phyloP scores from a whole-genome alignment of 805 yeast species.

The Starmerella etchellsii region DNA sequence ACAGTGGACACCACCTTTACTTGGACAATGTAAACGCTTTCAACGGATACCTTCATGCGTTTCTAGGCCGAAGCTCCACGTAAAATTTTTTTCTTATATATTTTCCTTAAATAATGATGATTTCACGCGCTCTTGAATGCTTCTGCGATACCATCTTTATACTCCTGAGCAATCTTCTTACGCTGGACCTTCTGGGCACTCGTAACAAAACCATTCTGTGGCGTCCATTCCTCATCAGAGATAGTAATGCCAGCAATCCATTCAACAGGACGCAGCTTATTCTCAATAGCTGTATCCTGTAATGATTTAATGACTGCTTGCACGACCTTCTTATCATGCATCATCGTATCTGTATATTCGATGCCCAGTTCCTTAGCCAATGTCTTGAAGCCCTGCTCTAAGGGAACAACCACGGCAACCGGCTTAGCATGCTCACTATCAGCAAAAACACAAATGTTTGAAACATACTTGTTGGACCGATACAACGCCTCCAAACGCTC shows the following conservation, averaged over 20 bases:
- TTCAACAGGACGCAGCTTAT: constrained; percentile 79
- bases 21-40: constrained; percentile 48
- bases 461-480: constrained; percentile 65
- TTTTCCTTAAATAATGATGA: not conserved
- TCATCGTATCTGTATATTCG: constrained; percentile 36
- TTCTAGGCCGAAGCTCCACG: no score
- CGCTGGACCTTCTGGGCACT: constrained; percentile 95
- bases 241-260: constrained; percentile 65
- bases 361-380: constrained; percentile 48
- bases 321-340: constrained; percentile 44
- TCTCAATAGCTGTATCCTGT: constrained; percentile 61
- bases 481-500: constrained; percentile 88
- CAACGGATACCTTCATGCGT: constrained; percentile 27
- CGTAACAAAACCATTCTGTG: constrained; percentile 85
- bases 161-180: constrained; percentile 65
- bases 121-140: constrained; percentile 35
- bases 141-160: constrained; percentile 51
- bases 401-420: constrained; percentile 77
- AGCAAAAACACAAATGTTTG: constrained; percentile 85
- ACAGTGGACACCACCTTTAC: constrained; percentile 66
- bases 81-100: no score
- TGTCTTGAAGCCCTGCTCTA: constrained; percentile 48
- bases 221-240: constrained; percentile 92
- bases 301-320: constrained; percentile 45
- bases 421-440: constrained; percentile 83